These are phyloP conservation scores for Globisporangium canariense DNA, from an alignment of 352 stramenopile genomes.

Conservation along the genomic window DNA sequence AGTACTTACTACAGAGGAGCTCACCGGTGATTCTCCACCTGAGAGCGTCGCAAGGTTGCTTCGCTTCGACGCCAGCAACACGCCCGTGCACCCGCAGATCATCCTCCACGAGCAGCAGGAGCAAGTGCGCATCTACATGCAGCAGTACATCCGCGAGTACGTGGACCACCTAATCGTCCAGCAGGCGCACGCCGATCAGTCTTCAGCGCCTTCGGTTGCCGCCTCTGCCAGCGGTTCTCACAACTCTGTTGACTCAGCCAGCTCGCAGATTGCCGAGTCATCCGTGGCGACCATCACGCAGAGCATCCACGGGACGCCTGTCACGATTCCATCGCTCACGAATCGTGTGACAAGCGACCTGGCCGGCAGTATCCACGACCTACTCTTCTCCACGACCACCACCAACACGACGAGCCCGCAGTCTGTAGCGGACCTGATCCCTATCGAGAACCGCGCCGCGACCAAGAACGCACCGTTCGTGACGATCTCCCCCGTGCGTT, in stretches of 20 bases:
- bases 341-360: constrained; percentile 34
- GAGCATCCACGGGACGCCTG: constrained; percentile 47
- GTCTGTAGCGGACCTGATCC: constrained; percentile 43
- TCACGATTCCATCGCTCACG: constrained; percentile 46
- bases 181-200: constrained; percentile 20
- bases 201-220: background rate
- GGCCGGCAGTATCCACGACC: constrained; percentile 57
- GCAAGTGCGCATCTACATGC: constrained; percentile 48
- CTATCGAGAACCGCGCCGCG: constrained; percentile 11
- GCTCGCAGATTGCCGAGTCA: background rate
- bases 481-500: constrained; percentile 7
- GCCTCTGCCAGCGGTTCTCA: constrained; percentile 8
- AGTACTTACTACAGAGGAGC: background rate
- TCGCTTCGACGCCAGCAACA: constrained; percentile 35
- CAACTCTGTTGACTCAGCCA: constrained; percentile 5
- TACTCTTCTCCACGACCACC: constrained; percentile 35
- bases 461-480: constrained; percentile 7
- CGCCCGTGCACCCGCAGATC: constrained; percentile 46
- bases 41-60: constrained; percentile 23
- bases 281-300: constrained; percentile 22
- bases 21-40: background rate
- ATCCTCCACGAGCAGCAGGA: constrained; percentile 50
- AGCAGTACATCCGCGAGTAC: constrained; percentile 63
- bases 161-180: constrained; percentile 42
- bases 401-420: constrained; percentile 63